Percentiles rank a stretch among this genome's conserved stretches.
phyloP scores from a whole-genome alignment of 257 asterid genomes.

The Leonotis leonurus region DNA sequence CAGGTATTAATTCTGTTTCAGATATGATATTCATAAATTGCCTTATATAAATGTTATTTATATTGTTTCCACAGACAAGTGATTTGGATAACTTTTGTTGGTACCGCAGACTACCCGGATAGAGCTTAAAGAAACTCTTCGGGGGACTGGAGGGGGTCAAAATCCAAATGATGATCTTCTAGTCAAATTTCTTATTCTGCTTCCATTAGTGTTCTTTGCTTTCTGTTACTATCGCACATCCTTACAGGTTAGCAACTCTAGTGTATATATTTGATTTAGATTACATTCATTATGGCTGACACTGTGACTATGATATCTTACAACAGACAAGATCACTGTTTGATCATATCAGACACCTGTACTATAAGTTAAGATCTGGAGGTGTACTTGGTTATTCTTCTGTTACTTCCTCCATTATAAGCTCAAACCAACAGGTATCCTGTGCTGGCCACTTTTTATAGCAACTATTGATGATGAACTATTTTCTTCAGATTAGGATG shows the following conservation, averaged over 20 bases:
- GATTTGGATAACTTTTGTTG: neutral
- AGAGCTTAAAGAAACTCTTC: constrained; percentile 76
- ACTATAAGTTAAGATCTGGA: constrained; percentile 75
- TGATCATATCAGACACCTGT: constrained; percentile 70
- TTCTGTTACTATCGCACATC: constrained; percentile 66
- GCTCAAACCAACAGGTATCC: constrained; percentile 69
- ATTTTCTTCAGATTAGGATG: constrained; percentile 6
- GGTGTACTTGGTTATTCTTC: constrained; percentile 59
- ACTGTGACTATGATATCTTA: constrained; percentile 18
- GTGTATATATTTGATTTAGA: constrained; percentile 5
- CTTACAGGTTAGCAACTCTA: constrained; percentile 53
- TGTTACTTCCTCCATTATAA: constrained; percentile 51
- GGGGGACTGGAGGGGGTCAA: constrained; percentile 89
- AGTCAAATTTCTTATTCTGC: constrained; percentile 58
- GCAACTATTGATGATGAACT: neutral
- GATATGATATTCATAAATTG: neutral
- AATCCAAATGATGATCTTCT: constrained; percentile 62
- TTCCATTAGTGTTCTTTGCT: constrained; percentile 51
- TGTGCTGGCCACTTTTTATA: constrained; percentile 8
- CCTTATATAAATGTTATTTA: constrained; percentile 1
- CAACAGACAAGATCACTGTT: constrained; percentile 60
- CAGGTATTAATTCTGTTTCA: constrained; percentile 49
- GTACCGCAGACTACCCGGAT: constrained; percentile 62
- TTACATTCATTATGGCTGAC: neutral
- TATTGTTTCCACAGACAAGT: constrained; percentile 2